Base-by-base conservation (phyloP, 2,329 filamentous ascomycete species). In the Penicillium sp. region DNA sequence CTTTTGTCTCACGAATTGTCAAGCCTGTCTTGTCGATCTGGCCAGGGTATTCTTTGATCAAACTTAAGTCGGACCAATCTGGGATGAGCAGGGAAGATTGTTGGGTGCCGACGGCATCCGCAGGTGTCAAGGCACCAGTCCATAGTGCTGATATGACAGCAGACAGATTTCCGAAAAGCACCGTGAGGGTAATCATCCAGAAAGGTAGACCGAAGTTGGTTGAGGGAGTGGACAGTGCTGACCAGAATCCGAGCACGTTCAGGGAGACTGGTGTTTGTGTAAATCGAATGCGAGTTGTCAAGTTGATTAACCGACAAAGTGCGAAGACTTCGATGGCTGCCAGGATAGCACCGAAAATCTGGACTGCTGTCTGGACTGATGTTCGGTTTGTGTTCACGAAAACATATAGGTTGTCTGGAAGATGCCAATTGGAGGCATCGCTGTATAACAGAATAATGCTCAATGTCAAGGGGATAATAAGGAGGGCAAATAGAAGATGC, bases 181-280 rank as follows among this genome's bases (percentile, higher is more conserved):
- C 14, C 1, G 44, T 54, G 19, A 49, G 6, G 11, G 16, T 22
- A 7, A 54, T 54, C 51, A 49, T 54, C 37, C 51, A 47, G 38
- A 43, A 31, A 19, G 52, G 52, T 4, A 38, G 45, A 17, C 35
- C 19, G 30, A 40, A 55, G 25, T 50, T 49, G 16, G 19, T 43
- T 14, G 52, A 40, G 3, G 52, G 45, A 4, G 40, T 50, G 3
- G 52, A 55, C 1, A 55, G 38, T 25, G 52, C 44, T 3, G 52
- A 49, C 52, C 52, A 55, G 17, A 55, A 55, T 12, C 52, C 52
- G 16, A 55, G 52, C 14, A 38, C n/a, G 16, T 55, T 33, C 1
- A 55, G 45, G 12, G 52, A 50, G 1, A 50, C 46, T 22, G 52
- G 52, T 4, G 52, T 10, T 37, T 44, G 48, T 25, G 52, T 44